Percentiles rank a stretch among this genome's conserved stretches.
Conservation (phyloP, 1,139 yeast genomes). For the Blastobotrys indianensis region DNA sequence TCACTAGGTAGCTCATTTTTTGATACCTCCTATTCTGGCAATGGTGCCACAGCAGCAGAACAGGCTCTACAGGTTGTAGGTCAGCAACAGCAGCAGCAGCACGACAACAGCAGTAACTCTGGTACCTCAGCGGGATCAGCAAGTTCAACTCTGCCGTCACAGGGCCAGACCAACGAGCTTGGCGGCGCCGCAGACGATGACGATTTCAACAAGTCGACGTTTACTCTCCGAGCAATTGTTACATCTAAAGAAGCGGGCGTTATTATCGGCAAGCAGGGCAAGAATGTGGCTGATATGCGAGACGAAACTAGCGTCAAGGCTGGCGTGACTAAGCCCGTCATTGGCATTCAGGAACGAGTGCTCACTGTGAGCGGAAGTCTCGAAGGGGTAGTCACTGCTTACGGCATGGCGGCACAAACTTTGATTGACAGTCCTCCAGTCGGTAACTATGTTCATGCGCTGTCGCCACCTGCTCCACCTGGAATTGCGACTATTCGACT, state of each 20-base stretch:
- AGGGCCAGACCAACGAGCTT: too few species aligned
- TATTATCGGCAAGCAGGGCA: conserved; percentile 82
- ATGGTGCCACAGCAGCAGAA: neutral
- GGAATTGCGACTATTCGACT: conserved; percentile 58
- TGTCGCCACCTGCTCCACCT: conserved; percentile 47
- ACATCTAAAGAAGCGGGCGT: conserved; percentile 89
- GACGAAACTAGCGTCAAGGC: conserved; percentile 79
- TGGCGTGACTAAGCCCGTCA: conserved; percentile 76
- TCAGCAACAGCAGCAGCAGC: neutral
- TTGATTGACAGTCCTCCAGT: conserved; percentile 38
- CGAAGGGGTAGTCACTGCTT: conserved; percentile 65
- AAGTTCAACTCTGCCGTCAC: too few species aligned
- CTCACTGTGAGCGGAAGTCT: conserved; percentile 77
- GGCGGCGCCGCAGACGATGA: neutral
- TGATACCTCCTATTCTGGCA: too few species aligned
- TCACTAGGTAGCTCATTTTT: too few species aligned
- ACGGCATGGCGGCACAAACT: conserved; percentile 66
- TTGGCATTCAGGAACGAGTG: conserved; percentile 80
- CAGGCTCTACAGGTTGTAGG: neutral
- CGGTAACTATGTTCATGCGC: conserved; percentile 46
- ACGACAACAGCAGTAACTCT: neutral
- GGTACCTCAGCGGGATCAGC: neutral
- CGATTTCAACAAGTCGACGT: conserved; percentile 3
- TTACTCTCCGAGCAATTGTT: conserved; percentile 55
- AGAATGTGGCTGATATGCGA: conserved; percentile 71